Conservation (phyloP, 2,329 filamentous ascomycete species). For the Aureobasidium sp. region DNA sequence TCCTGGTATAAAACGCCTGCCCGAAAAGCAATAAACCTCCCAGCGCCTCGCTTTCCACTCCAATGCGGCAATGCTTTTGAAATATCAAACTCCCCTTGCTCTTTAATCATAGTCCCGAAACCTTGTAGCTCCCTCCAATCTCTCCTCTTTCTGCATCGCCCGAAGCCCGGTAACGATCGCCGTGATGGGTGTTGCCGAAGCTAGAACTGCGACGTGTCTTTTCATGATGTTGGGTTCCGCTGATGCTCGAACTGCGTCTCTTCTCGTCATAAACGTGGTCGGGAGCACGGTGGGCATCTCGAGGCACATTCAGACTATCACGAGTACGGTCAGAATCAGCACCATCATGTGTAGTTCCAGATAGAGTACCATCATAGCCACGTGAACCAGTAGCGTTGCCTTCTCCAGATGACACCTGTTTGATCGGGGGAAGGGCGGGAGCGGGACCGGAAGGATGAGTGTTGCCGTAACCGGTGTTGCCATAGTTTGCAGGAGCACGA, state of each 20-base stretch:
- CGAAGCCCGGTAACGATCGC: conserved; percentile 2
- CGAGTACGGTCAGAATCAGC: conserved; percentile 10
- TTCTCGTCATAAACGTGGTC: conserved; percentile 9
- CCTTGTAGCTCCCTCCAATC: conserved; percentile 8
- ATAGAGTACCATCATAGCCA: conserved; percentile 5
- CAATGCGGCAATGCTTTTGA: neutral
- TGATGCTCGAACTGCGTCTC: conserved; percentile 2
- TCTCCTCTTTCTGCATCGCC: conserved; percentile 11
- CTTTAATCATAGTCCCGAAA: conserved; percentile 9
- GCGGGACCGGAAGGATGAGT: neutral
- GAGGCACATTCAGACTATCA: conserved; percentile 9
- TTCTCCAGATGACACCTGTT: neutral
- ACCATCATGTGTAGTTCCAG: conserved; percentile 8
- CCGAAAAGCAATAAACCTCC: neutral
- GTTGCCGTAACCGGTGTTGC: conserved; percentile 4
- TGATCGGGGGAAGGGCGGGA: neutral
- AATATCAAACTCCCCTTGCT: neutral
- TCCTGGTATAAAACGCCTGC: neutral
- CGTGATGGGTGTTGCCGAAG: neutral
- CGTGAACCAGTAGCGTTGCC: neutral
- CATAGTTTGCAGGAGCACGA: conserved; percentile 12
- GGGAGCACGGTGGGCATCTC: conserved; percentile 7
- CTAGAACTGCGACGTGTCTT: neutral
- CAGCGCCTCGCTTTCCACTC: neutral
- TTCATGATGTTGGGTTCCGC: neutral